Percentiles rank a stretch among this genome's conserved stretches.
phyloP scores from a whole-genome alignment of 2,329 filamentous ascomycete species.

The Ceratocystis colombiana region DNA sequence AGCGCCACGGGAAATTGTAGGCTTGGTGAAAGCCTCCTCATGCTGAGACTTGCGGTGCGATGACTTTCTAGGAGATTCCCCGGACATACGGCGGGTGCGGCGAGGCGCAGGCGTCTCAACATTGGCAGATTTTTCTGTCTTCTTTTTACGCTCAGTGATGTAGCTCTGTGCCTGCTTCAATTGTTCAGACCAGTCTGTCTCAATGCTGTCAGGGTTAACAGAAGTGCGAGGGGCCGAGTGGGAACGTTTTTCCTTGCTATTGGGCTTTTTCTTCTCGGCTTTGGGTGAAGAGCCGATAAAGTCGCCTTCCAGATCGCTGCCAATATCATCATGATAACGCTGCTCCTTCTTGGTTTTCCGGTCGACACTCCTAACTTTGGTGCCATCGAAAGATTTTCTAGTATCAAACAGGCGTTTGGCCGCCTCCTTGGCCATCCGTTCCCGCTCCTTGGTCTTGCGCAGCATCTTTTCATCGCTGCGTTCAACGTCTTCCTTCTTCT shows the following conservation, averaged over 20 bases:
- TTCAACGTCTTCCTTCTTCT: constrained; percentile 31
- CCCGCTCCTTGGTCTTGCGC: constrained; percentile 30
- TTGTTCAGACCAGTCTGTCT: background rate
- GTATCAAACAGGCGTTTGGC: constrained; percentile 4
- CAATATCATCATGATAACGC: background rate
- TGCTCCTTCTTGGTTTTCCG: constrained; percentile 8
- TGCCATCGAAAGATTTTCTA: constrained; percentile 1
- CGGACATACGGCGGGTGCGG: constrained; percentile 11
- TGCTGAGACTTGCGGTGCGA: constrained; percentile 3
- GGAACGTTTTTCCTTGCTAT: constrained; percentile 6
- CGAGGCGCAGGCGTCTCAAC: background rate
- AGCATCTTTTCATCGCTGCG: constrained; percentile 31
- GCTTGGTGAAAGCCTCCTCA: background rate
- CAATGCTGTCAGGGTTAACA: background rate
- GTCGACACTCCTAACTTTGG: background rate
- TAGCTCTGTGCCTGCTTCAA: background rate
- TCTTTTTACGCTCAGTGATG: background rate
- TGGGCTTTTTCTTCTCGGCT: constrained; percentile 8
- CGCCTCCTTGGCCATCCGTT: constrained; percentile 31
- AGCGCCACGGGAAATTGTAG: background rate
- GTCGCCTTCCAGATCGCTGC: background rate
- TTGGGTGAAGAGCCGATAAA: background rate
- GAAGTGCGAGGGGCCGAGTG: background rate
- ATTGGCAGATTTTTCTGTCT: background rate
- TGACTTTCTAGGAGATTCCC: constrained; percentile 15